phyloP scores from a whole-genome alignment of 2,329 filamentous ascomycete genomes.

The Colletotrichum sp. region DNA sequence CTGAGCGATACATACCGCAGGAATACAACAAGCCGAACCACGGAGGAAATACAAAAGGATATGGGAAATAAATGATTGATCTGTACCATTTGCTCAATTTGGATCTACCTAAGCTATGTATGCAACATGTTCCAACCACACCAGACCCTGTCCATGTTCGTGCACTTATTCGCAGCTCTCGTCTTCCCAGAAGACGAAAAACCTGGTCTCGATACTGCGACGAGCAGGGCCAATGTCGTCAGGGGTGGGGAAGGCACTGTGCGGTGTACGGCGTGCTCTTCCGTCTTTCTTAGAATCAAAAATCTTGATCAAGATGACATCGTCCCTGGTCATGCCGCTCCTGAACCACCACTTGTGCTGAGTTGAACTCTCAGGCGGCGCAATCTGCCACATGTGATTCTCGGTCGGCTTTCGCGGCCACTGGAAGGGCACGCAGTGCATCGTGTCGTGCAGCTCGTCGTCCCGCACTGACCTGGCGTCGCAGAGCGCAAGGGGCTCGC shows the following conservation, averaged over 20 bases:
- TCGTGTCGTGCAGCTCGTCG: conserved; percentile 32
- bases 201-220: background rate
- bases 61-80: background rate
- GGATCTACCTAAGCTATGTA: background rate
- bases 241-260: conserved; percentile 81
- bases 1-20: too few species aligned
- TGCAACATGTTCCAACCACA: background rate
- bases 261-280: conserved; percentile 66
- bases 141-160: conserved; percentile 26
- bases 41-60: too few species aligned
- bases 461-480: conserved; percentile 40
- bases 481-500: conserved; percentile 45
- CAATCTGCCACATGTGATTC: conserved; percentile 41
- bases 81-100: background rate
- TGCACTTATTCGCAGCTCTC: background rate
- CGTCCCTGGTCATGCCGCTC: conserved; percentile 52
- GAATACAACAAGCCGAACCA: too few species aligned
- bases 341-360: conserved; percentile 59
- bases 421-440: conserved; percentile 9
- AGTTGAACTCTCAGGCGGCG: conserved; percentile 17
- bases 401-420: conserved; percentile 33
- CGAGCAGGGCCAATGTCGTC: conserved; percentile 53
- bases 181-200: conserved; percentile 6
- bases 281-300: conserved; percentile 59
- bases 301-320: conserved; percentile 66